Base-by-base conservation (phyloP, 2,329 filamentous ascomycete species). In the Beauveria australis region DNA sequence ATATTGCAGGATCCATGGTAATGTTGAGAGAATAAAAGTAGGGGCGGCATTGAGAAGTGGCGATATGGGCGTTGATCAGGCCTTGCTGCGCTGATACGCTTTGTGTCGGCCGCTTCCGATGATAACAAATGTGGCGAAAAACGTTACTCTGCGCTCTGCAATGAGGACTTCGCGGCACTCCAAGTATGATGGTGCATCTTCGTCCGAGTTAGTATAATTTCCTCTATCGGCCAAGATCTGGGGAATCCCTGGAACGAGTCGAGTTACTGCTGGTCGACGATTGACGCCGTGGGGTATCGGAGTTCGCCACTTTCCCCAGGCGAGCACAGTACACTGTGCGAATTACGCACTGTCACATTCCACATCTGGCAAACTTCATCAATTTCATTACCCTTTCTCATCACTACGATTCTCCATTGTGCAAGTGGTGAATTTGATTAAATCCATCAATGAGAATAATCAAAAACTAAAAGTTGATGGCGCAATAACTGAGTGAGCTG, bases 251-350 rank as follows among this genome's bases (percentile, higher is more conserved):
- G 33, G 12, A n/a, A 33, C 40, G 9, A 24, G 47, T 44, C 37
- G 40, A 44, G 47, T 44, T 44, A 40, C 28, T 60, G 47, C 30
- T 48, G 22, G 59, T 33, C 19, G 24, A 24, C 40, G 58, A 46
- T 55, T 48, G 58, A 43, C 41, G 43, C 49, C 57, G 44, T 60
- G 44, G 51, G 30, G 49, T 37, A 16, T n/a, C 59, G 59, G 59
- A 61, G 53, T 55, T 61, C 59, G 59, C 59, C 59, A 61, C 59
- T 28, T 51, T 61, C 59, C 59, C 56, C n/a, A 33, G 37, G 14
- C 12, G 8, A 26, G 44, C 26, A 59, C 56, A 59, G 56, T 59
- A 14, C 30, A 37, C 6, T 6, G 12, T 30, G 18, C n/a, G 18
- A 46, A 1, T 5, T 10, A 14, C 47, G 56, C 56, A 59, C 56